phyloP scores from a whole-genome alignment of 2,329 filamentous ascomycete species.

The Pleurostoma richardsiae region DNA sequence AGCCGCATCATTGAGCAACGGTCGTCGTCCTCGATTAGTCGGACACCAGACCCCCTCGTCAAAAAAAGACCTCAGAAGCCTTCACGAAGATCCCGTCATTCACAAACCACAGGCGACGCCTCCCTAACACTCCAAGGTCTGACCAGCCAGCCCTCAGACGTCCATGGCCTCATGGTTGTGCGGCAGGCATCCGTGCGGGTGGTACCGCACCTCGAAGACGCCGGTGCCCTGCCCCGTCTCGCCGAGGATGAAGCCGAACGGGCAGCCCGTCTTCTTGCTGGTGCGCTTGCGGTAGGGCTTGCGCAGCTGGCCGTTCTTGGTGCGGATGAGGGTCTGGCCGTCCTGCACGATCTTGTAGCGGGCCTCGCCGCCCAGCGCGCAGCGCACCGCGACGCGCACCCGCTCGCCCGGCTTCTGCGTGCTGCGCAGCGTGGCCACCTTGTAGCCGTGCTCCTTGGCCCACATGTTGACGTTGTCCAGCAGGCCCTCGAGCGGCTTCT shows the following conservation, averaged over 20 bases:
- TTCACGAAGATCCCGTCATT: too few relatives aligned
- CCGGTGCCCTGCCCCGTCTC: conserved; percentile 11
- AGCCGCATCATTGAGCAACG: too few relatives aligned
- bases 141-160: not conserved
- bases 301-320: conserved; percentile 11
- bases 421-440: conserved; percentile 9
- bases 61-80: too few relatives aligned
- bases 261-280: conserved; percentile 12
- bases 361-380: conserved; percentile 10
- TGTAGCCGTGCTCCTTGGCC: conserved; percentile 11
- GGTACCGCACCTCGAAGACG: conserved; percentile 10
- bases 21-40: too few relatives aligned
- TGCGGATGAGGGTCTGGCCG: conserved; percentile 9
- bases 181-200: conserved; percentile 8
- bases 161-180: conserved; percentile 11
- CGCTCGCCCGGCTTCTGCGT: conserved; percentile 11
- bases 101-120: too few relatives aligned
- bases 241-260: conserved; percentile 10
- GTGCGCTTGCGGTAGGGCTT: conserved; percentile 12
- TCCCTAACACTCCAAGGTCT: too few relatives aligned
- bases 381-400: conserved; percentile 9
- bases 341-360: conserved; percentile 11
- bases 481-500: conserved; percentile 10
- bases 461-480: conserved; percentile 11
- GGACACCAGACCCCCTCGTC: too few relatives aligned